Conservation (phyloP, 768 basidiomycete species). For the Amanita phalloides region DNA sequence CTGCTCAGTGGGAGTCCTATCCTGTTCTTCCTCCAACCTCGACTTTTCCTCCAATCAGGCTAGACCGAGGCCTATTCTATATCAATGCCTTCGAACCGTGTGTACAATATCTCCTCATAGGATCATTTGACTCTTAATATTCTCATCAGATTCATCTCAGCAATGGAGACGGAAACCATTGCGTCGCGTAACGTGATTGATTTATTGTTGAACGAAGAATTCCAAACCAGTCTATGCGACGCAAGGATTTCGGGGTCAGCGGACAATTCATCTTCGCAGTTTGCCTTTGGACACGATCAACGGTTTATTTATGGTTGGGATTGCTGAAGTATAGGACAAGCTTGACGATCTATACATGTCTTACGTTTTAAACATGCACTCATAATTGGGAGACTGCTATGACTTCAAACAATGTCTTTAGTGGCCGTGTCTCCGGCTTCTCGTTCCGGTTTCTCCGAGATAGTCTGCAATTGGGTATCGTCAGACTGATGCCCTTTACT, state of each 20-base stretch:
- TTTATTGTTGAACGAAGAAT: slow-evolving; percentile 63
- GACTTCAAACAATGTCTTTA: background rate
- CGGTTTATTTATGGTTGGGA: slow-evolving; percentile 69
- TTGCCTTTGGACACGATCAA: slow-evolving; percentile 9
- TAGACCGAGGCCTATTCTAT: slow-evolving; percentile 77
- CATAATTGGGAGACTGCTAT: background rate
- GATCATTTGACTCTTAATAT: background rate
- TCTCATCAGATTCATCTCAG: slow-evolving; percentile 59
- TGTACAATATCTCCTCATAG: slow-evolving; percentile 17
- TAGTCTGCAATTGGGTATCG: slow-evolving; percentile 9
- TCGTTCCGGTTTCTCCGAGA: slow-evolving; percentile 21
- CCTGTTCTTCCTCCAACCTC: slow-evolving; percentile 59
- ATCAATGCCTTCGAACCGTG: slow-evolving; percentile 89
- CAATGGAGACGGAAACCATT: slow-evolving; percentile 92
- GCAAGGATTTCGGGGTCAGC: slow-evolving; percentile 10
- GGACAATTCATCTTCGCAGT: slow-evolving; percentile 1
- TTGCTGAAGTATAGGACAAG: slow-evolving; percentile 30
- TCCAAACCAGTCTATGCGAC: slow-evolving; percentile 63
- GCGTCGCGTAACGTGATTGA: slow-evolving; percentile 79
- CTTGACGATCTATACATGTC: background rate
- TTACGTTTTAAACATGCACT: background rate
- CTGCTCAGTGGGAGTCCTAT: slow-evolving; percentile 69
- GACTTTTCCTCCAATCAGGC: slow-evolving; percentile 66
- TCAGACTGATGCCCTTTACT: slow-evolving; percentile 2
- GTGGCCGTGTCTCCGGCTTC: slow-evolving; percentile 1